Conservation (phyloP, 345 rosid species). For the Fremontodendron californicum region DNA sequence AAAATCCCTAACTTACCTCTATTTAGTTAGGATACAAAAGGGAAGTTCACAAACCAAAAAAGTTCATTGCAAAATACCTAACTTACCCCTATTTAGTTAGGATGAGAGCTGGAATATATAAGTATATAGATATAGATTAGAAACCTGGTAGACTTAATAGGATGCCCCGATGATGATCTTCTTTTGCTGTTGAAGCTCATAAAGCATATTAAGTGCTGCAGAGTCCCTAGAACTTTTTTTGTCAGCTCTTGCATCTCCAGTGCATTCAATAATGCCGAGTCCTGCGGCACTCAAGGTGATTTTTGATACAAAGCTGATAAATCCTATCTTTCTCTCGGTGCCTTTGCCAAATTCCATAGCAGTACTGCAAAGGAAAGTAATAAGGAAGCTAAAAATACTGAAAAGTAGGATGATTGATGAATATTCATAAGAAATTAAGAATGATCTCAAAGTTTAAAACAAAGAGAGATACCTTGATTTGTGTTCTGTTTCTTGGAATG, state of each 20-base stretch:
- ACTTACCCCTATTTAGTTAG: too few species aligned
- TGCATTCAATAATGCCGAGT: slow-evolving; percentile 40
- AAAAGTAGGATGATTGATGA: background rate
- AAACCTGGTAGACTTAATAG: background rate
- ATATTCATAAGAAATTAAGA: background rate
- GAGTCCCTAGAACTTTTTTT: slow-evolving; percentile 82
- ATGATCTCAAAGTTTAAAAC: too few species aligned
- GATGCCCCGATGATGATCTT: slow-evolving; percentile 31
- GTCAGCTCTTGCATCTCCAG: slow-evolving; percentile 66
- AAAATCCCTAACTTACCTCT: too few species aligned
- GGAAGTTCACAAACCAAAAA: too few species aligned
- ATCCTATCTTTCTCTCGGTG: slow-evolving; percentile 33
- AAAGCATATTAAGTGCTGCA: slow-evolving; percentile 57
- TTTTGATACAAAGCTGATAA: slow-evolving; percentile 51
- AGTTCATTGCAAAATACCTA: too few species aligned
- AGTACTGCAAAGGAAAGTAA: slow-evolving; percentile 35
- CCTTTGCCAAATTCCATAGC: slow-evolving; percentile 24
- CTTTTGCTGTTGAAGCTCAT: slow-evolving; percentile 54
- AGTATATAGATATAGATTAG: too few species aligned
- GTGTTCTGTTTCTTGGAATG: slow-evolving; percentile 42
- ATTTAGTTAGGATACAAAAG: too few species aligned
- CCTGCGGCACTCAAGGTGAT: slow-evolving; percentile 46
- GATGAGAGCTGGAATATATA: too few species aligned
- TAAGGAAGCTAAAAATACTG: background rate
- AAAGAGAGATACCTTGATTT: background rate